Evolutionary conservation across 2,329 filamentous ascomycete genomes (phyloP), one percentile per base, ranked within the genome.

Genomic region (Aspergillus proliferans): DNA sequence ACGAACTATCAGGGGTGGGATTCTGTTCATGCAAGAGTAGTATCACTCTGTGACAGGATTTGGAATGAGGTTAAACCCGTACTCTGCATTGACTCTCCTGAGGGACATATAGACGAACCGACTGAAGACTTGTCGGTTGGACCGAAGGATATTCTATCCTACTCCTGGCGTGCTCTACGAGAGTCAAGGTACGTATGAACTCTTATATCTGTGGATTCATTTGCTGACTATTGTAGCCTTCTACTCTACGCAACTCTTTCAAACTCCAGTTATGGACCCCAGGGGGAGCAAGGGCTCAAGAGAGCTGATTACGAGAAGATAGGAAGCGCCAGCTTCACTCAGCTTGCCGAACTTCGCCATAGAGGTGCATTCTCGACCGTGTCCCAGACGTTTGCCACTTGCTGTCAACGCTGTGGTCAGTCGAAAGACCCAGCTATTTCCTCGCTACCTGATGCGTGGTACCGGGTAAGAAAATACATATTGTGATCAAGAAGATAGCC

Each of bases 311-410:
- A 90, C 52, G 75, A 81, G 36, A 73, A 71, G 7, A 80, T 92
- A 34, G 90, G 90, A 7, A 75, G 81, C 36, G 71, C 95, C 6
- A 85, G 88, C 14, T 95, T 96, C 62, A 81, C 81, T 2, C 88
- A 98, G 62, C 76, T 98, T 7, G 83, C 88, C 0, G 87, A 82
- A 46, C 75, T 98, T 26, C 82, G 93, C 38, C 93, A 98, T 67
- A 81, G 93, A 49, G 93, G 93, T 49, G 93, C 93, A 6, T 95
- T 97, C 62, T 93, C 89, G 0, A 92, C 92, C 0, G 93, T 97
- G 2, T 87, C 92, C 0, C 83, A 89, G 47, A 95, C 91, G 0
- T 97, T 96, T 67, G 80, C 83, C 1, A 78, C 81, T 22, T 94
- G 90, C 60, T 97, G 92, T 76, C 85, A 72, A 60, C 83, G 67